These are phyloP conservation scores for Liriodendron chinense DNA, from an alignment of 164 flowering plant species.

Conservation along the genomic window DNA sequence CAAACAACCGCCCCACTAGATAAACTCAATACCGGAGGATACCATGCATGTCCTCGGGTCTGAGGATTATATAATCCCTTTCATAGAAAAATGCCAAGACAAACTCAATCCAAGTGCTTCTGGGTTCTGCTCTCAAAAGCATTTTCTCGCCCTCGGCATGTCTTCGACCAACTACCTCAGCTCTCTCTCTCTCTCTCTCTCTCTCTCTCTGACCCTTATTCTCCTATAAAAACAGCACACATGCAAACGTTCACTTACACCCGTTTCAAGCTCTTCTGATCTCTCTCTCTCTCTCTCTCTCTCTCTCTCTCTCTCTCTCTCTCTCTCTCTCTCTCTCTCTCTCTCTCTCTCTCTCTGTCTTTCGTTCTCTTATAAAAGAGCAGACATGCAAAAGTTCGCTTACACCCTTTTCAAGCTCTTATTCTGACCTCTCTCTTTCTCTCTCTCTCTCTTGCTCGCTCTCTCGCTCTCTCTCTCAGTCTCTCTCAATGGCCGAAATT, in stretches of 20 bases:
- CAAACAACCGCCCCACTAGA: neutral
- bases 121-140: constrained; percentile 45
- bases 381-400: no score
- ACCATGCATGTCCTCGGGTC: neutral
- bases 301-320: constrained; percentile 15
- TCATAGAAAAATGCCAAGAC: constrained; percentile 9
- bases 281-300: neutral
- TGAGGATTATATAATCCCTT: neutral
- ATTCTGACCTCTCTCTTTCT: neutral
- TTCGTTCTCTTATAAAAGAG: no score
- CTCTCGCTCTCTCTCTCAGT: neutral
- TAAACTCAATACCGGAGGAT: neutral
- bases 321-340: neutral
- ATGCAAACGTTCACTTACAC: constrained; percentile 20
- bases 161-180: constrained; percentile 40
- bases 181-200: neutral
- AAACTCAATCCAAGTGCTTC: constrained; percentile 31
- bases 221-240: constrained; percentile 35
- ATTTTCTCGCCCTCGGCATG: constrained; percentile 49
- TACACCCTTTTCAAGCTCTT: neutral
- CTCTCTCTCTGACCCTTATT: constrained; percentile 2
- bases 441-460: no score
- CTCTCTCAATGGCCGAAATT: constrained; percentile 41
- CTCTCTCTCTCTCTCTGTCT: constrained; percentile 14
- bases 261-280: neutral